Conservation (phyloP, 2,329 filamentous ascomycete species). For the Ophiostoma perfectum region DNA sequence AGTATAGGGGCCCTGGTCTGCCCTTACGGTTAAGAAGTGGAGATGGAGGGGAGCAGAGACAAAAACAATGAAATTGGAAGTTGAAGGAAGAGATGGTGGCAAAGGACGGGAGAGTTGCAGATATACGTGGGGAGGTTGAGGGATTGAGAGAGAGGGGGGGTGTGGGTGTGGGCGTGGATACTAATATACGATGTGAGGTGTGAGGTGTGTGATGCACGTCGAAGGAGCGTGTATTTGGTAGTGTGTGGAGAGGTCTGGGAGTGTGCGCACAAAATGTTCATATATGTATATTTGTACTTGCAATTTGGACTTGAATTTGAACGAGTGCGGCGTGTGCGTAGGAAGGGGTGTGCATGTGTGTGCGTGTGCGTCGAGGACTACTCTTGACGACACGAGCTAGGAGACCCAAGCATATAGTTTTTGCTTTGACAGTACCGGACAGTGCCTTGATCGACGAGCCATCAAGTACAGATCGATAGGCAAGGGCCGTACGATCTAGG, state of each 20-base stretch:
- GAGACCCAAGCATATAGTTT: not conserved
- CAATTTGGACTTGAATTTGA: not conserved
- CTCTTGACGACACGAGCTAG: not conserved
- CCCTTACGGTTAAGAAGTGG: constrained; percentile 23
- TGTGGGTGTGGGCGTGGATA: constrained; percentile 5
- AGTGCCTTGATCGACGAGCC: not conserved
- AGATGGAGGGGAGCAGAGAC: constrained; percentile 16
- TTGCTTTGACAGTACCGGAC: not conserved
- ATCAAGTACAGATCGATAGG: constrained; percentile 1
- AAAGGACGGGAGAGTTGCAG: constrained; percentile 14
- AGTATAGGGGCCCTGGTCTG: constrained; percentile 5
- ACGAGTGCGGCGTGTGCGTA: too few relatives aligned
- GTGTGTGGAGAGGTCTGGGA: not conserved
- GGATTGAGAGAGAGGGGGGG: constrained; percentile 3
- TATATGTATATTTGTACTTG: not conserved
- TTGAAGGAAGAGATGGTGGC: constrained; percentile 7
- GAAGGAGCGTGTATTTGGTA: not conserved
- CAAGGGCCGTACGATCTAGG: constrained; percentile 2
- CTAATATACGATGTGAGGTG: constrained; percentile 1
- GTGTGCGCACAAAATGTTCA: not conserved
- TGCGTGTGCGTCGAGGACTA: not conserved
- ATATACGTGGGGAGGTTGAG: constrained; percentile 9
- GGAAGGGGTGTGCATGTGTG: too few relatives aligned
- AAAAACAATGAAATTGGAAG: constrained; percentile 15
- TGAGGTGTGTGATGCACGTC: constrained; percentile 1